These are phyloP conservation scores for Boletus fagicola DNA, from an alignment of 768 basidiomycete species.

Conservation along the genomic window DNA sequence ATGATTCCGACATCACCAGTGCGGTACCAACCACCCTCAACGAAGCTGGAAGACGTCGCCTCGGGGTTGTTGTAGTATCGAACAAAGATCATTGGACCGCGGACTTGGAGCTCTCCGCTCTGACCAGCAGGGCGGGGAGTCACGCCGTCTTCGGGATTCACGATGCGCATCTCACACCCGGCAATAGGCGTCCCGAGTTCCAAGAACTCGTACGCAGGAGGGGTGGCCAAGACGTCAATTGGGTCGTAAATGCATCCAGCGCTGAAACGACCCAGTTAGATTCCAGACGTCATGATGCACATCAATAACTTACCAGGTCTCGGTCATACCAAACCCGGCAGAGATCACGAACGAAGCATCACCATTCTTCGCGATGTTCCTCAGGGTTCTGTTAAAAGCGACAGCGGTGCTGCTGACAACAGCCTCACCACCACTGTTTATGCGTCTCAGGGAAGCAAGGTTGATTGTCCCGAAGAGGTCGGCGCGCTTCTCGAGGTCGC, in stretches of 20 bases:
- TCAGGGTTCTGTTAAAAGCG: slow-evolving; percentile 36
- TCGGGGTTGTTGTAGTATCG: slow-evolving; percentile 3
- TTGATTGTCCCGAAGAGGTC: slow-evolving; percentile 31
- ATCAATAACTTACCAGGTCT: slow-evolving; percentile 35
- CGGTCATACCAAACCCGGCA: slow-evolving; percentile 38
- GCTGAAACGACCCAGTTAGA: slow-evolving; percentile 1
- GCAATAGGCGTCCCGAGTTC: slow-evolving; percentile 33
- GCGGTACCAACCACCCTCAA: slow-evolving; percentile 52
- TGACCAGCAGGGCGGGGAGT: slow-evolving; percentile 18
- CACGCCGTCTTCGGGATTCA: slow-evolving; percentile 29
- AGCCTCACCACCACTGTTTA: slow-evolving; percentile 45
- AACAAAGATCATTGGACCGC: slow-evolving; percentile 1
- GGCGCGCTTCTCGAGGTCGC: slow-evolving; percentile 30
- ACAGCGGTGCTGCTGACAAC: slow-evolving; percentile 40
- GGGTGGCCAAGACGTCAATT: slow-evolving; percentile 19
- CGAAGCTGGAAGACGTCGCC: slow-evolving; percentile 40
- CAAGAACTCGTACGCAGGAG: slow-evolving; percentile 35
- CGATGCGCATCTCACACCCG: slow-evolving; percentile 38
- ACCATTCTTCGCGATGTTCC: slow-evolving; percentile 22
- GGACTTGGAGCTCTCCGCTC: slow-evolving; percentile 1
- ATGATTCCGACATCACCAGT: slow-evolving; percentile 56
- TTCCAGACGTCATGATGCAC: not conserved
- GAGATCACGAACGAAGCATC: slow-evolving; percentile 36
- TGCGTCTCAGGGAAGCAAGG: slow-evolving; percentile 33
- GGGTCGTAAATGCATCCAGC: slow-evolving; percentile 45